These are phyloP conservation scores for Pseudocercospora musae DNA, from an alignment of 2,329 filamentous ascomycete genomes.

Conservation along the genomic window DNA sequence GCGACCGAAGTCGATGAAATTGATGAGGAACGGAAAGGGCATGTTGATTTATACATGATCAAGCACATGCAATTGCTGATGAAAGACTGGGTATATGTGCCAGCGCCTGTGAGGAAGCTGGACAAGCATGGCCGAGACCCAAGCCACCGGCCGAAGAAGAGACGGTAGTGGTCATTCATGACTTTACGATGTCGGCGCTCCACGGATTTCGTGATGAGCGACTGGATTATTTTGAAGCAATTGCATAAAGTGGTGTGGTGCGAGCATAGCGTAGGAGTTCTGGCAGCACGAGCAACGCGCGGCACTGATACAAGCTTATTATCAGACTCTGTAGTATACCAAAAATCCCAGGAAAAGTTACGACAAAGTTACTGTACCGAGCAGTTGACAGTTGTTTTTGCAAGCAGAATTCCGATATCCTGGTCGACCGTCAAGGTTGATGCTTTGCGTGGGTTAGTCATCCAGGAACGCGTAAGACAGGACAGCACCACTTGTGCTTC, in stretches of 20 bases:
- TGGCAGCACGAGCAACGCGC: not conserved
- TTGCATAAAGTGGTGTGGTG: not conserved
- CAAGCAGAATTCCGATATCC: not conserved
- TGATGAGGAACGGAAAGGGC: constrained; percentile 58
- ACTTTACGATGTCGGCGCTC: not conserved
- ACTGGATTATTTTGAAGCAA: not conserved
- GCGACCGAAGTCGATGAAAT: constrained; percentile 43
- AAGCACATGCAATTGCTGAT: constrained; percentile 31
- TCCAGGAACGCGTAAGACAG: not conserved
- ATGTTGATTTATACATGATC: constrained; percentile 62
- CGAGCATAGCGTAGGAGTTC: constrained; percentile 13
- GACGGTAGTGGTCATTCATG: constrained; percentile 20
- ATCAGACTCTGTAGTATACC: not conserved
- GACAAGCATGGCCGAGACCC: constrained; percentile 38
- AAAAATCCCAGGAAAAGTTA: not conserved
- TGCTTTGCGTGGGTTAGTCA: not conserved
- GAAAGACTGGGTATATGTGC: constrained; percentile 34
- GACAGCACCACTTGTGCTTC: not conserved
- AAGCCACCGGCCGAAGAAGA: constrained; percentile 36
- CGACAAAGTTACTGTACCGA: too few relatives aligned
- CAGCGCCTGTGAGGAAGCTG: constrained; percentile 33
- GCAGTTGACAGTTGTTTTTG: too few relatives aligned
- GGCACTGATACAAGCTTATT: not conserved
- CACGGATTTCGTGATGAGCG: not conserved
- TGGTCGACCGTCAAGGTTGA: not conserved